phyloP scores from a whole-genome alignment of 805 yeast genomes.

The Hanseniaspora hatyaiensis region DNA sequence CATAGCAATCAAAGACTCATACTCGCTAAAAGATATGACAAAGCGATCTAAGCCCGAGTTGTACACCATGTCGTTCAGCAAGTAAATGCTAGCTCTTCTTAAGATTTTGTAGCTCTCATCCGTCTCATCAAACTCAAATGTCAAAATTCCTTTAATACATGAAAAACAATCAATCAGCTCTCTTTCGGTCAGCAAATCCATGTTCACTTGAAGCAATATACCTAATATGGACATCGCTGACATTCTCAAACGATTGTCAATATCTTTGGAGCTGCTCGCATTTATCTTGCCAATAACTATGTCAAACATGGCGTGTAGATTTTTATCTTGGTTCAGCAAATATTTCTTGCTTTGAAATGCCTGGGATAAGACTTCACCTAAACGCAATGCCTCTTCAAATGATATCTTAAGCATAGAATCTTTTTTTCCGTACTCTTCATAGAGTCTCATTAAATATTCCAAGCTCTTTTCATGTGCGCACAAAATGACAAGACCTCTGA shows the following conservation, averaged over 20 bases:
- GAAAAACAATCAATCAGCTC: slow-evolving; percentile 52
- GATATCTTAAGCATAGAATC: slow-evolving; percentile 20
- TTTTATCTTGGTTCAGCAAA: slow-evolving; percentile 34
- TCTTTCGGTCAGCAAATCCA: slow-evolving; percentile 37
- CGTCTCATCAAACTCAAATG: slow-evolving; percentile 41
- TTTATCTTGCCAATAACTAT: slow-evolving; percentile 34
- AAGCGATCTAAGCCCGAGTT: slow-evolving; percentile 39
- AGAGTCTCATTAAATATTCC: slow-evolving; percentile 32
- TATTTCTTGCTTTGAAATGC: slow-evolving; percentile 35
- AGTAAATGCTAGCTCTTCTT: slow-evolving; percentile 63
- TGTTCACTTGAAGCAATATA: slow-evolving; percentile 46
- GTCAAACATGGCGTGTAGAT: slow-evolving; percentile 35
- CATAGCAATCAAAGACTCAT: slow-evolving; percentile 33
- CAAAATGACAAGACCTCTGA: slow-evolving; percentile 61
- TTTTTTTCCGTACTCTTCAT: slow-evolving; percentile 25
- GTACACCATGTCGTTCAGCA: slow-evolving; percentile 50
- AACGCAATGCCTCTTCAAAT: slow-evolving; percentile 58
- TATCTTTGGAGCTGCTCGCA: slow-evolving; percentile 23
- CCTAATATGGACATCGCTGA: slow-evolving; percentile 85
- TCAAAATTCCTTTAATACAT: slow-evolving; percentile 64
- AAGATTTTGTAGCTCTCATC: slow-evolving; percentile 37
- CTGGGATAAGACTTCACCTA: slow-evolving; percentile 70
- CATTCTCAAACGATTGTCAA: slow-evolving; percentile 59
- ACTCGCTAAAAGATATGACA: slow-evolving; percentile 32
- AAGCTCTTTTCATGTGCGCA: slow-evolving; percentile 37